Conservation (phyloP, 164 flowering plant species). For the Macadamia tetraphylla region DNA sequence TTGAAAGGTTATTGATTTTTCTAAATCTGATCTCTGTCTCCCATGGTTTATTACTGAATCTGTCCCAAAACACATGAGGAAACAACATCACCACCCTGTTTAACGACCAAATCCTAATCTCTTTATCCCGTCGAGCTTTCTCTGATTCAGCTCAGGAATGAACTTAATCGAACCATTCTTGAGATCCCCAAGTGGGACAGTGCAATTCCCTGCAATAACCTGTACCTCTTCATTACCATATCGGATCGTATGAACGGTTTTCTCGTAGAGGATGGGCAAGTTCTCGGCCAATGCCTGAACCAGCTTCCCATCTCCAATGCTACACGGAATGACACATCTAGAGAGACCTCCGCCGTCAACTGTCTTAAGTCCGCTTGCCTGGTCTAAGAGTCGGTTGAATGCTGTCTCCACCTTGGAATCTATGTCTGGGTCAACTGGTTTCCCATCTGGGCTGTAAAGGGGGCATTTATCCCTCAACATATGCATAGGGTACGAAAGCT, state of each 20-base stretch:
- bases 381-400: constrained; percentile 77
- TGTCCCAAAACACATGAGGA: constrained; percentile 90
- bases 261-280: constrained; percentile 75
- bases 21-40: too few species aligned
- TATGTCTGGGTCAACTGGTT: constrained; percentile 62
- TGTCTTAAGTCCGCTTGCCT: constrained; percentile 77
- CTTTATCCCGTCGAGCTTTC: constrained; percentile 91
- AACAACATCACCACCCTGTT: constrained; percentile 98
- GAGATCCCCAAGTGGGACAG: constrained; percentile 93
- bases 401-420: constrained; percentile 75
- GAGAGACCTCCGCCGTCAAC: constrained; percentile 89
- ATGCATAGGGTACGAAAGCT: constrained; percentile 62
- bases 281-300: constrained; percentile 84
- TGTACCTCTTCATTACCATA: constrained; percentile 87
- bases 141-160: constrained; percentile 90
- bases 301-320: constrained; percentile 83
- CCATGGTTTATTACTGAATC: too few species aligned
- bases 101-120: constrained; percentile 92
- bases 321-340: constrained; percentile 88
- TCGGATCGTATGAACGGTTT: constrained; percentile 63
- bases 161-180: constrained; percentile 85
- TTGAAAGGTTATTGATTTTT: too few species aligned
- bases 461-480: constrained; percentile 97
- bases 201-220: constrained; percentile 77
- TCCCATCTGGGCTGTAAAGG: constrained; percentile 68